Evolutionary conservation across 2,329 filamentous ascomycete genomes (phyloP).

Genomic region (Penicillium sp.): DNA sequence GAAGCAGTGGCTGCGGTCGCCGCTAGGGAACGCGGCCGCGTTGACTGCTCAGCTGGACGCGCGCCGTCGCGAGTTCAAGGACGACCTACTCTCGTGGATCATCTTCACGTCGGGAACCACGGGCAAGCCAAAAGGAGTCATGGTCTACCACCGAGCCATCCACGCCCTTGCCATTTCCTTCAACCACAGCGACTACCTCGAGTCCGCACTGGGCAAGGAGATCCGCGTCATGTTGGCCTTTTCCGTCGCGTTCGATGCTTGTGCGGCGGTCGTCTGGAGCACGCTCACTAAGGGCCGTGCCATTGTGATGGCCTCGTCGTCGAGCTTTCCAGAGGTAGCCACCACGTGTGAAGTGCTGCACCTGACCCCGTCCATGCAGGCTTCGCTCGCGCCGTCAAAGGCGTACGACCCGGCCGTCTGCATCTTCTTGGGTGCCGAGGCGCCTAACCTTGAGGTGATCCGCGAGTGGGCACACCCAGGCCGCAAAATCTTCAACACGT

Average conservation of each 20-base stretch:
- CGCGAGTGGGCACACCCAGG: constrained; percentile 10
- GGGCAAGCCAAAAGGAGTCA: constrained; percentile 24
- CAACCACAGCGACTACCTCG: constrained; percentile 5
- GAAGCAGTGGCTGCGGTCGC: too few relatives aligned
- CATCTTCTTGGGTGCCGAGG: constrained; percentile 22
- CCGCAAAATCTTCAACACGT: constrained; percentile 18
- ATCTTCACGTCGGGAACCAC: constrained; percentile 28
- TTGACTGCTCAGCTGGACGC: too few relatives aligned
- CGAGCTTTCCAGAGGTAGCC: constrained; percentile 6
- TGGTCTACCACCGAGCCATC: too few relatives aligned
- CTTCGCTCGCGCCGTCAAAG: constrained; percentile 6
- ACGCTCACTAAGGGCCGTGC: constrained; percentile 26
- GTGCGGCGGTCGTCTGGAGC: constrained; percentile 21
- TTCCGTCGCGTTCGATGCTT: constrained; percentile 36
- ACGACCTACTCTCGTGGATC: constrained; percentile 6
- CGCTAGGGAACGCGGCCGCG: too few relatives aligned
- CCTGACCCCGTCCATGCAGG: constrained; percentile 19
- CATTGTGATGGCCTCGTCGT: constrained; percentile 20
- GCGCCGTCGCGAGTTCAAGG: too few relatives aligned
- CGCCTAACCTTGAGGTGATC: constrained; percentile 13
- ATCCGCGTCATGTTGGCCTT: constrained; percentile 22
- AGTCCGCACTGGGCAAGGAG: constrained; percentile 6
- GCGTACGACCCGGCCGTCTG: constrained; percentile 2
- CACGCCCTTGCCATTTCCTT: constrained; percentile 8
- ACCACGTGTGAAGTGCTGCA: not conserved